These are phyloP conservation scores for Lolium rigidum DNA, from an alignment of 176 grass and related monocot species.

Conservation along the genomic window DNA sequence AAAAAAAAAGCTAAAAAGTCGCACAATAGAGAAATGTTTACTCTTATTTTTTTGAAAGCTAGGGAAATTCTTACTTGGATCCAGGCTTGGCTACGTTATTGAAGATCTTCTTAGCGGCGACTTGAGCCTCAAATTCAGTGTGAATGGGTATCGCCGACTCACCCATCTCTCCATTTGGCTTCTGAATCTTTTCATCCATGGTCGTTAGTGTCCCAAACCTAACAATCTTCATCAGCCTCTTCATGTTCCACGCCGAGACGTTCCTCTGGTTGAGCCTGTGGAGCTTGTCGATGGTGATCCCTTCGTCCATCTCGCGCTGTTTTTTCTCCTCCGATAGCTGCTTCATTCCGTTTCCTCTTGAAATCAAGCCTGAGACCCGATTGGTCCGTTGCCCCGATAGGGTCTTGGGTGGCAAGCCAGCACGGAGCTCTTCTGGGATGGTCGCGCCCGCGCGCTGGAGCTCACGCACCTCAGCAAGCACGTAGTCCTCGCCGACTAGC, in stretches of 20 bases:
- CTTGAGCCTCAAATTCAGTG: slow-evolving; percentile 73
- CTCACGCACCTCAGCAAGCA: slow-evolving; percentile 68
- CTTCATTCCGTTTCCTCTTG: slow-evolving; percentile 48
- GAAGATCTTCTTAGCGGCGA: slow-evolving; percentile 82
- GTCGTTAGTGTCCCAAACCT: slow-evolving; percentile 61
- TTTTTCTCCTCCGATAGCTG: slow-evolving; percentile 52
- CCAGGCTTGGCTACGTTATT: slow-evolving; percentile 64
- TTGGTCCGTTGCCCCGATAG: slow-evolving; percentile 43
- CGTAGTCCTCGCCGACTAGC: slow-evolving; percentile 57
- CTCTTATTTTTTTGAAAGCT: background rate
- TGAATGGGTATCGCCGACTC: slow-evolving; percentile 62
- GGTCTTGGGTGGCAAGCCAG: slow-evolving; percentile 46
- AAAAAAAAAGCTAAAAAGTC: too few relatives aligned
- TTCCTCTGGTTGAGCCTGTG: slow-evolving; percentile 79
- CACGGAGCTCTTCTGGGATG: slow-evolving; percentile 61
- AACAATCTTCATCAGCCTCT: slow-evolving; percentile 72
- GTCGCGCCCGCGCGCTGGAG: slow-evolving; percentile 63
- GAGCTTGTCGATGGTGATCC: slow-evolving; percentile 65
- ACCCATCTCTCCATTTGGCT: slow-evolving; percentile 48
- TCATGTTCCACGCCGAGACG: slow-evolving; percentile 90
- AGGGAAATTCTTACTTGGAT: slow-evolving; percentile 59
- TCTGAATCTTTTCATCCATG: slow-evolving; percentile 71
- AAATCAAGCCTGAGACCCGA: slow-evolving; percentile 48
- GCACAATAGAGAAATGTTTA: too few relatives aligned
- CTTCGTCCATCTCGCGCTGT: slow-evolving; percentile 39